Evolutionary conservation across 2,329 filamentous ascomycete species (phyloP).

Genomic region (Colletotrichum sp.): DNA sequence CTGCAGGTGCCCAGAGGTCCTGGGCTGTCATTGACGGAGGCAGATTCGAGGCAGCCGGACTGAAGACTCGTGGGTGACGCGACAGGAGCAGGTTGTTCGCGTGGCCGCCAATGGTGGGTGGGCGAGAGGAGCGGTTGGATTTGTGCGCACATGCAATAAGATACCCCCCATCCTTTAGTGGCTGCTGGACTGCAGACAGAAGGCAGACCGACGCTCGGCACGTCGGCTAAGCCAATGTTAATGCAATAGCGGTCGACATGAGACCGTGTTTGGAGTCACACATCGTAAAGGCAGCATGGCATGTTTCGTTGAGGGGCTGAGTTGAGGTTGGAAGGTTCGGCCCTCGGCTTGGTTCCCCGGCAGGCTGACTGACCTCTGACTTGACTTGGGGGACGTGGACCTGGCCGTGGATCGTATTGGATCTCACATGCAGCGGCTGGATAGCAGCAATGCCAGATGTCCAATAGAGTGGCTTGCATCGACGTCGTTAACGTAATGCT

Average conservation of each 20-base stretch:
- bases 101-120: constrained; percentile 3
- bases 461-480: constrained; percentile 12
- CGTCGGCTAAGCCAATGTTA: constrained; percentile 7
- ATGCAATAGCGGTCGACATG: not conserved
- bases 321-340: not conserved
- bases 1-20: not conserved
- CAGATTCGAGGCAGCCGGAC: not conserved
- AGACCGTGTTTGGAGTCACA: not conserved
- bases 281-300: not conserved
- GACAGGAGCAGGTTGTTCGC: not conserved
- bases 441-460: not conserved
- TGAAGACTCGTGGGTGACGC: not conserved
- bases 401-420: constrained; percentile 11
- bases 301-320: not conserved
- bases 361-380: not conserved
- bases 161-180: constrained; percentile 9
- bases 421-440: constrained; percentile 16
- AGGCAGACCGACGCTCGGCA: not conserved
- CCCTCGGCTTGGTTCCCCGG: not conserved
- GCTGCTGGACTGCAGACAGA: not conserved
- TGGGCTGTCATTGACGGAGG: not conserved
- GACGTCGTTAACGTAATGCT: constrained; percentile 6
- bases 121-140: not conserved
- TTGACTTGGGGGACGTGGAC: not conserved
- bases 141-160: constrained; percentile 17